A percentile compares a stretch with the other conserved stretches of the same genome.
These are phyloP conservation scores for Penicillium sp. DNA, from an alignment of 2,329 filamentous ascomycete genomes.

Conservation along the genomic window DNA sequence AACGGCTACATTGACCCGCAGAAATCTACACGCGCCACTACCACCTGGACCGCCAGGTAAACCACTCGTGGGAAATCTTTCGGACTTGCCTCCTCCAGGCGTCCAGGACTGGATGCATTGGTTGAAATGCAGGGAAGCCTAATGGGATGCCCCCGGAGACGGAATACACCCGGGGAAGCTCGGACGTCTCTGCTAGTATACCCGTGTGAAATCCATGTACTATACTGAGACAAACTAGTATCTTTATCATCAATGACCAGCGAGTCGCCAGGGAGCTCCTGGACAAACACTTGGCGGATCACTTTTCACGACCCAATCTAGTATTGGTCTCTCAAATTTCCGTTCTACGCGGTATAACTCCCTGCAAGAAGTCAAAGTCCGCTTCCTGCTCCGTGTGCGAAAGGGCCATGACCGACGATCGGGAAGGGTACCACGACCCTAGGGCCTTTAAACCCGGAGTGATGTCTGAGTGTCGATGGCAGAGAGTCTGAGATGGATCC, in stretches of 20 bases:
- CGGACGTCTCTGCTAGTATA: not conserved
- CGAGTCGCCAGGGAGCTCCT: constrained; percentile 30
- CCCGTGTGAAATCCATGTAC: constrained; percentile 17
- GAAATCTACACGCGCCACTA: not conserved
- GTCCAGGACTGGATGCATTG: constrained; percentile 40
- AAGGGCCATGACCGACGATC: constrained; percentile 21
- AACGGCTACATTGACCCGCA: not conserved
- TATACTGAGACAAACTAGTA: constrained; percentile 30
- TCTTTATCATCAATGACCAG: constrained; percentile 33
- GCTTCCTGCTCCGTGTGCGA: constrained; percentile 41
- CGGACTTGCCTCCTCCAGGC: constrained; percentile 41
- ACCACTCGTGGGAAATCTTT: constrained; percentile 47
- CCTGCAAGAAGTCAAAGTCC: constrained; percentile 42
- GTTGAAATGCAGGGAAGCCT: constrained; percentile 38
- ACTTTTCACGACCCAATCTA: constrained; percentile 27
- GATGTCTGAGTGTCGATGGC: too few relatives aligned
- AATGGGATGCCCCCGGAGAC: constrained; percentile 23
- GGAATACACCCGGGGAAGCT: not conserved
- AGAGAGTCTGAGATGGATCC: too few relatives aligned
- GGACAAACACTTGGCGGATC: constrained; percentile 23
- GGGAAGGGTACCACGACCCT: too few relatives aligned
- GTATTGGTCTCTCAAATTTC: constrained; percentile 35
- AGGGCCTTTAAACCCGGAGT: too few relatives aligned
- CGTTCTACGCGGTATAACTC: constrained; percentile 29
- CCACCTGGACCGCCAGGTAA: constrained; percentile 11